Evolutionary conservation across 2,329 filamentous ascomycete genomes (phyloP).

Genomic region (Ophiostoma sp.): DNA sequence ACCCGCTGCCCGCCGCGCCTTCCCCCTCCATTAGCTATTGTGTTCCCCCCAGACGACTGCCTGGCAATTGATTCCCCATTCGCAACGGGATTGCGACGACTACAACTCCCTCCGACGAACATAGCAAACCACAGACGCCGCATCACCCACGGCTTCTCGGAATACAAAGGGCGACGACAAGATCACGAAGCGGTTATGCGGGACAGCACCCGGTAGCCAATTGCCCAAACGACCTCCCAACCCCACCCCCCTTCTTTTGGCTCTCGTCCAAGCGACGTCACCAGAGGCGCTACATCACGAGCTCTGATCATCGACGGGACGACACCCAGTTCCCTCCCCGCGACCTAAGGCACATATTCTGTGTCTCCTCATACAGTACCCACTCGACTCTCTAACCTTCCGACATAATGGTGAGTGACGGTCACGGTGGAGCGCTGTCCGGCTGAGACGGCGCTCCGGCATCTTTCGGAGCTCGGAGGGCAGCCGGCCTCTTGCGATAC

Average conservation of each 20-base stretch:
- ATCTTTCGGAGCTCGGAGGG: neutral
- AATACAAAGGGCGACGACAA: neutral
- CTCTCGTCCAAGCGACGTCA: neutral
- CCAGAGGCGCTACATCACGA: conserved; percentile 5
- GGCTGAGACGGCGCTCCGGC: neutral
- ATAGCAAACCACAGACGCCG: neutral
- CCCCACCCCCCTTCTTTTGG: neutral
- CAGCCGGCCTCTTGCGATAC: neutral
- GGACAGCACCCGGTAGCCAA: conserved; percentile 14
- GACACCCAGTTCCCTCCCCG: neutral
- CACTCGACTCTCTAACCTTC: neutral
- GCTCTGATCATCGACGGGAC: neutral
- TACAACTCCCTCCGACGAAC: neutral
- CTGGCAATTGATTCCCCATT: conserved; percentile 4
- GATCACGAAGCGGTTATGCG: conserved; percentile 13
- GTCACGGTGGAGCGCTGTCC: neutral
- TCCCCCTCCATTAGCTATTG: conserved; percentile 1
- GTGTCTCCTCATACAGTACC: neutral
- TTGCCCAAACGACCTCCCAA: neutral
- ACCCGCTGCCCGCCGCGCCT: neutral
- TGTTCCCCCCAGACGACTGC: neutral
- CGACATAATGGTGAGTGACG: conserved; percentile 14
- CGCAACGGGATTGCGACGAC: conserved; percentile 7
- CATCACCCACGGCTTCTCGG: neutral
- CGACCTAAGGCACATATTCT: too few relatives aligned